Conservation (phyloP, 1,139 yeast genomes). For the Yamadazyma sp. region DNA sequence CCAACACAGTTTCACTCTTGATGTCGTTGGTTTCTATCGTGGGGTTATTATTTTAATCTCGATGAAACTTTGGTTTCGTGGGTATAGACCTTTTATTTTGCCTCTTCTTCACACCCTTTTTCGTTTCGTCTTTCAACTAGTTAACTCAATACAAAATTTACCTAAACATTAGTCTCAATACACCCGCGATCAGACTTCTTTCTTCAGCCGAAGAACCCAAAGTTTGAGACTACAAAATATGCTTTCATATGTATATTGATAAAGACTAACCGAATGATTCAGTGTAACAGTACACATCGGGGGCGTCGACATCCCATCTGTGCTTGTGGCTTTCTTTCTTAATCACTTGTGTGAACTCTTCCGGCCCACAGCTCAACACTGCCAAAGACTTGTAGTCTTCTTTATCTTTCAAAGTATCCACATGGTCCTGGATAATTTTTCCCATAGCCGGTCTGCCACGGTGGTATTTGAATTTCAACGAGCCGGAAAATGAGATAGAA, state of each 20-base stretch:
- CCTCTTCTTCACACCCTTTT: neutral
- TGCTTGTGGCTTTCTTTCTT: slow-evolving; percentile 28
- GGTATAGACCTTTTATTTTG: neutral
- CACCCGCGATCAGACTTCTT: too few relatives aligned
- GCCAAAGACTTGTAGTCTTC: slow-evolving; percentile 27
- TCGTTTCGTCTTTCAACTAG: neutral
- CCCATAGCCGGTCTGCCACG: slow-evolving; percentile 14
- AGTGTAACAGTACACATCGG: slow-evolving; percentile 37
- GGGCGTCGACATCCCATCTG: slow-evolving; percentile 26
- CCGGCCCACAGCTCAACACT: slow-evolving; percentile 41
- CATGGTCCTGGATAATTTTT: slow-evolving; percentile 8
- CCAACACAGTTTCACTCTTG: slow-evolving; percentile 10
- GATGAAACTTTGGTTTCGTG: neutral
- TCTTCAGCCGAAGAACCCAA: too few relatives aligned
- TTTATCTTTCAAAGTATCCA: slow-evolving; percentile 6
- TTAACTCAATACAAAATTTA: neutral
- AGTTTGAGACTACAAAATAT: too few relatives aligned
- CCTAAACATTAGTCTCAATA: too few relatives aligned
- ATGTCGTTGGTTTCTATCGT: slow-evolving; percentile 10
- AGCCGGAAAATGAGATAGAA: slow-evolving; percentile 6
- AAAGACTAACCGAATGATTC: slow-evolving; percentile 24
- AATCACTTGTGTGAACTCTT: slow-evolving; percentile 24
- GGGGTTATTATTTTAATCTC: slow-evolving; percentile 9
- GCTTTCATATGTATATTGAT: neutral
- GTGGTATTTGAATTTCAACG: slow-evolving; percentile 11